Base-by-base conservation (phyloP, 179 eudicot genomes). In the Camellia oleifera region DNA sequence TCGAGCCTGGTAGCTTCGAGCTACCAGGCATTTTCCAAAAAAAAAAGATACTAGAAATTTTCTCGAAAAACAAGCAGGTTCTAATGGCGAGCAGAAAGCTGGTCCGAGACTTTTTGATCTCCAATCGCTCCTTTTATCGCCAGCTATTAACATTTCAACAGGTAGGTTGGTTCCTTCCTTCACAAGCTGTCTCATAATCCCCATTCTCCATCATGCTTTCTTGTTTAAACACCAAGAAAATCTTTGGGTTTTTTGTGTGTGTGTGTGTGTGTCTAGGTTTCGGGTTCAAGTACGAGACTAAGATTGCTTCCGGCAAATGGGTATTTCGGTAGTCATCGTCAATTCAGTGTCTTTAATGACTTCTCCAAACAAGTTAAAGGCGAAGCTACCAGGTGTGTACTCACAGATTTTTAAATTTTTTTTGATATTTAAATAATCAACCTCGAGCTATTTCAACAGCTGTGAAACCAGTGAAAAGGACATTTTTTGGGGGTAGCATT, bases 301-400 rank as follows among this genome's bases (percentile, higher is more conserved):
- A 81, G 83, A 45, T 82, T 85, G 76, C 61, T 76, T n/a, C 57
- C 74, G 54, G 82, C 77, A 52, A 84, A 79, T 82, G 90, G 81
- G 53, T 62, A 45, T 81, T 72, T 74, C 40, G 70, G 64, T 44
- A 89, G 72, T 82, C 97, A 75, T 81, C 97, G 98, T 78, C 90
- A 89, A 74, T 90, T 90, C 61, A 87, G 97, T 69, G 92, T 90
- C 10, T 89, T 94, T 66, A 90, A 90, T 80, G 97, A 94, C 71
- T 90, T 92, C 71, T 91, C 97, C 76, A 86, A 91, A 54, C 86
- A 93, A 80, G 78, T 91, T 85, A 90, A 90, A 82, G 94, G 90
- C 69, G 95, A 94, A 92, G 89, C 89, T 82, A 82, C 64, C 50
- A 90, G 91, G 94, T 92, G 87, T 32, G 32, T 1, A 32, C 32